Base-by-base conservation (phyloP, 2,329 filamentous ascomycete species). In the Neoascochyta sp. region DNA sequence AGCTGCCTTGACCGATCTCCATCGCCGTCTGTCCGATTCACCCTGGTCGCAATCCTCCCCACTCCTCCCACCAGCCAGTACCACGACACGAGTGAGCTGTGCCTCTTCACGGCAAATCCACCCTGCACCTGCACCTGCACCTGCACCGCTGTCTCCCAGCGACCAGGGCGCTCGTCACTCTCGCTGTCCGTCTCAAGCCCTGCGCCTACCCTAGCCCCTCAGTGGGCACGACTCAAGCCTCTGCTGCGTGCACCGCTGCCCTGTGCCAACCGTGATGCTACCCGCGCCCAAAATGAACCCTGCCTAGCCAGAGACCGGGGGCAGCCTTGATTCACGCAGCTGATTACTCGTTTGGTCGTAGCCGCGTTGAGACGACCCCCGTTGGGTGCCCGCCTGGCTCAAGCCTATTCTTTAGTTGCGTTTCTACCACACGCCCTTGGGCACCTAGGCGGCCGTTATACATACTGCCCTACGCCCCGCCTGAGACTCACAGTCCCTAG, bases 321-420 rank as follows among this genome's bases (percentile, higher is more conserved):
- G 36, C 45, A 41, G 36, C 36, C 47, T 45, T 42, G 52, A 45
- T 50, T 50, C 39, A 51, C 46, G 43, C 47, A 56, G 43, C 36
- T 12, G 28, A 45, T 37, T 57, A 31, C 54, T 48, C 30, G 40
- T 52, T 53, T 31, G 37, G 51, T 52, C 41, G 39, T 44, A 44
- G 47, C 45, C 32, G 45, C 36, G 27, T 41, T 36, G 41, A 38
- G 34, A 43, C 34, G 32, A 36, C 41, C 43, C 44, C 43, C 43
- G 39, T 46, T 54, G 54, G 49, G 46, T 26, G 29, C 41, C 43
- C 50, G 47, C 37, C 45, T 54, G 44, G 47, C 54, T 52, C 41
- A 30, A 38, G 32, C 45, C 44, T 50, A 53, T 42, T 45, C 39
- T 44, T 52, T 54, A 57, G 52, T 45, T 46, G 36, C 43, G 11